These are phyloP conservation scores for Rhizopogon roseolus DNA, from an alignment of 768 basidiomycete species.

Conservation along the genomic window DNA sequence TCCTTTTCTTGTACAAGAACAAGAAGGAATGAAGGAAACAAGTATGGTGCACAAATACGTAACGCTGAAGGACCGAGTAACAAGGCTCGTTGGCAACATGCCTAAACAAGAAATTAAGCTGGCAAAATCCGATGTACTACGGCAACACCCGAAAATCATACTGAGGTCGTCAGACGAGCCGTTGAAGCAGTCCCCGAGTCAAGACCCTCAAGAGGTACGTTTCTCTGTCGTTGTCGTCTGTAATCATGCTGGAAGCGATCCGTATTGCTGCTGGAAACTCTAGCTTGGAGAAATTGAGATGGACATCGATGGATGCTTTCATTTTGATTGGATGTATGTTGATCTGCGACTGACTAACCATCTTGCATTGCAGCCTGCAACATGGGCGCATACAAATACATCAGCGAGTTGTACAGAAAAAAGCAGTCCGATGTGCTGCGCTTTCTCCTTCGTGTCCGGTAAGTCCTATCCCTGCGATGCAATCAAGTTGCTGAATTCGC, in stretches of 20 bases:
- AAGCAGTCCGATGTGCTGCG: conserved; percentile 97
- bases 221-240: conserved; percentile 1
- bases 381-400: conserved; percentile 96
- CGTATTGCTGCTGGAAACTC: background rate
- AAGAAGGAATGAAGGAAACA: background rate
- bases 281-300: background rate
- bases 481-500: conserved; percentile 3
- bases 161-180: background rate
- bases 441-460: conserved; percentile 96
- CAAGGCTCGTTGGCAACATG: background rate
- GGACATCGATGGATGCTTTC: conserved; percentile 5
- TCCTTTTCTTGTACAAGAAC: background rate
- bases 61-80: no score
- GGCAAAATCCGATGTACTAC: conserved; percentile 12
- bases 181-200: conserved; percentile 8
- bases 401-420: conserved; percentile 97
- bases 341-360: conserved; percentile 10
- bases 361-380: conserved; percentile 36
- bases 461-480: conserved; percentile 20
- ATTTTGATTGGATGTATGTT: conserved; percentile 9
- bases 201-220: conserved; percentile 26
- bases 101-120: background rate
- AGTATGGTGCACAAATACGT: background rate
- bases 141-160: conserved; percentile 18
- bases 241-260: background rate